These are phyloP conservation scores for Fonsecaea nubica DNA, from an alignment of 2,329 filamentous ascomycete genomes.

Conservation along the genomic window DNA sequence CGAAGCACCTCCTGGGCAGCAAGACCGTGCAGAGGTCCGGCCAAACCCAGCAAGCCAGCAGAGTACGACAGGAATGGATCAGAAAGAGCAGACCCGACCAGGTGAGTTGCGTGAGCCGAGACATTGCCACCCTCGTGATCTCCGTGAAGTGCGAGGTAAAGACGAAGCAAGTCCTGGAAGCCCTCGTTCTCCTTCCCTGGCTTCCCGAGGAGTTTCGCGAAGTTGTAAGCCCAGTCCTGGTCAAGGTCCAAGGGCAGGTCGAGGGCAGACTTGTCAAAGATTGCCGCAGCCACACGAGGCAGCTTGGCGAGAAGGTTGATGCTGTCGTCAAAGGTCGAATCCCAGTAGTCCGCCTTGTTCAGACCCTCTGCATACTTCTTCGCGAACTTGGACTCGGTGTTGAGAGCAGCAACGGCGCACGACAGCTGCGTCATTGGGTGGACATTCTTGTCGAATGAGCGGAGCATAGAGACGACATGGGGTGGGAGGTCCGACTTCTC, in stretches of 20 bases:
- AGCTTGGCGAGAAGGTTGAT: slow-evolving; percentile 95
- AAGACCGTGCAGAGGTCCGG: slow-evolving; percentile 89
- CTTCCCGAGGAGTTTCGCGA: slow-evolving; percentile 93
- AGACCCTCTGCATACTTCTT: slow-evolving; percentile 89
- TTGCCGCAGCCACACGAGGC: slow-evolving; percentile 94
- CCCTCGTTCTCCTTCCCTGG: slow-evolving; percentile 84
- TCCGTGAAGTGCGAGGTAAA: slow-evolving; percentile 95
- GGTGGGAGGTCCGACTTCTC: slow-evolving; percentile 81
- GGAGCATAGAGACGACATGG: slow-evolving; percentile 86
- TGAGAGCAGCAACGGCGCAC: slow-evolving; percentile 92
- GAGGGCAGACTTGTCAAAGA: slow-evolving; percentile 86
- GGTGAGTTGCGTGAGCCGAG: slow-evolving; percentile 90
- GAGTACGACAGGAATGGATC: slow-evolving; percentile 97
- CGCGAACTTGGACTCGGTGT: slow-evolving; percentile 92
- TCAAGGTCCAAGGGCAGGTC: slow-evolving; percentile 77
- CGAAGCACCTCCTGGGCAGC: slow-evolving; percentile 96
- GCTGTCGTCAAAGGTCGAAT: slow-evolving; percentile 93
- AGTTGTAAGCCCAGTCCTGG: slow-evolving; percentile 99
- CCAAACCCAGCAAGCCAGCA: slow-evolving; percentile 91
- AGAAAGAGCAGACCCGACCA: slow-evolving; percentile 91
- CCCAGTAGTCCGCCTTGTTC: slow-evolving; percentile 98
- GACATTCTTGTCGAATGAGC: slow-evolving; percentile 84
- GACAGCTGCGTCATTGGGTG: slow-evolving; percentile 99
- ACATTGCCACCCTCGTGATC: slow-evolving; percentile 99
- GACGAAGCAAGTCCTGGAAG: slow-evolving; percentile 91